A percentile compares a stretch with the other conserved stretches of the same genome.
These are phyloP conservation scores for Emericellopsis terricola DNA, from an alignment of 495 filamentous ascomycete species.

Conservation along the genomic window DNA sequence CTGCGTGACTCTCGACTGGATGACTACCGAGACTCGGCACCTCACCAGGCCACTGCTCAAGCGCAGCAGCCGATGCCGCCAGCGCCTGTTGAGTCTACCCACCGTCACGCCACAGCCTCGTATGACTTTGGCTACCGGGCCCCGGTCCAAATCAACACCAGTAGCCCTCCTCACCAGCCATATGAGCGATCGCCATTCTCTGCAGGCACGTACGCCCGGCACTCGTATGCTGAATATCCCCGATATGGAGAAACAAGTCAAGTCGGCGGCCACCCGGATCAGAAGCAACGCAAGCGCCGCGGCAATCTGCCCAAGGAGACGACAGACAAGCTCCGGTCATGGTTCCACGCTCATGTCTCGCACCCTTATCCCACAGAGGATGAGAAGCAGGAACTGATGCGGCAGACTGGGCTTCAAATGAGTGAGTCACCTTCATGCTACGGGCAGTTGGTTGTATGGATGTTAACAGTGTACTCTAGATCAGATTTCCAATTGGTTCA, in stretches of 20 bases:
- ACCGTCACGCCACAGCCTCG: constrained; percentile 5
- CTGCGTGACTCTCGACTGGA: too few relatives aligned
- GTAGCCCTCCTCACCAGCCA: constrained; percentile 10
- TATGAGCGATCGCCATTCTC: constrained; percentile 19
- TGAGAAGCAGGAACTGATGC: constrained; percentile 70
- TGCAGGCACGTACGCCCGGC: constrained; percentile 9
- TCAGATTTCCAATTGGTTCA: constrained; percentile 92
- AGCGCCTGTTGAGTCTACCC: constrained; percentile 7
- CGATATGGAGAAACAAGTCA: constrained; percentile 9
- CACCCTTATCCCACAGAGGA: constrained; percentile 86
- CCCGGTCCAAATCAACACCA: constrained; percentile 15
- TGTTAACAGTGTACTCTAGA: too few relatives aligned
- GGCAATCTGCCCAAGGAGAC: constrained; percentile 80
- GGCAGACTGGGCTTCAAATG: constrained; percentile 56
- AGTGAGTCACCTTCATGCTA: constrained; percentile 48
- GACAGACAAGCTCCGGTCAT: constrained; percentile 62
- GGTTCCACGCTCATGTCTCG: constrained; percentile 58
- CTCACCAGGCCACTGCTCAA: constrained; percentile 8
- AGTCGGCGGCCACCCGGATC: constrained; percentile 16
- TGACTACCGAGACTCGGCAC: constrained; percentile 6
- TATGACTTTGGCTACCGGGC: constrained; percentile 17
- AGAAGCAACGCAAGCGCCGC: constrained; percentile 41
- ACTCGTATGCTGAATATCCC: constrained; percentile 13
- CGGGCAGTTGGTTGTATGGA: too few relatives aligned
- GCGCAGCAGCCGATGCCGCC: constrained; percentile 7